These are phyloP conservation scores for Pezicula rhizophila DNA, from an alignment of 2,329 filamentous ascomycete genomes.

Conservation along the genomic window DNA sequence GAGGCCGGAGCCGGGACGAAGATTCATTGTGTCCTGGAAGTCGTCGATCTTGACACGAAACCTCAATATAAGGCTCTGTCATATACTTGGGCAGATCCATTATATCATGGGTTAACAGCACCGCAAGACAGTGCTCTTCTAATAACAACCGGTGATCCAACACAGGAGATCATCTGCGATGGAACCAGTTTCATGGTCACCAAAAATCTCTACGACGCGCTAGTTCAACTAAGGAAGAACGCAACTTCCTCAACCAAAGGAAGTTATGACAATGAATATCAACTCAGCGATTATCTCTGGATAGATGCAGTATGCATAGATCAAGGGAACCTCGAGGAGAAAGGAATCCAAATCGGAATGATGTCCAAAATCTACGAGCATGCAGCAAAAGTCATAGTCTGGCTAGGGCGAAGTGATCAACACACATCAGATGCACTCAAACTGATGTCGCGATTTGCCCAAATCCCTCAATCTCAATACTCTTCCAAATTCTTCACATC, in stretches of 20 bases:
- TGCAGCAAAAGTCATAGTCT: slow-evolving; percentile 7
- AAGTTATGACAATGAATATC: neutral
- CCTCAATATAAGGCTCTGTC: slow-evolving; percentile 10
- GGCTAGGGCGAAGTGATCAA: slow-evolving; percentile 3
- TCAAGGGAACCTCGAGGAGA: slow-evolving; percentile 6
- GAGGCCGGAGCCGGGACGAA: too few relatives aligned
- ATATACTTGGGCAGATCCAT: slow-evolving; percentile 12
- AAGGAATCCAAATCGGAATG: slow-evolving; percentile 4
- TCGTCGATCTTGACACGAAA: slow-evolving; percentile 2
- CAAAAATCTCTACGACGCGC: neutral
- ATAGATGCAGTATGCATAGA: slow-evolving; percentile 14
- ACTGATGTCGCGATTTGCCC: neutral
- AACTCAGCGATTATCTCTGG: slow-evolving; percentile 3
- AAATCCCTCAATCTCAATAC: neutral
- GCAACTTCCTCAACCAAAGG: neutral
- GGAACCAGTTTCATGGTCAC: neutral
- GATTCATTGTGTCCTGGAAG: slow-evolving; percentile 4
- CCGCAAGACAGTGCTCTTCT: neutral
- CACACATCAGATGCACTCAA: neutral
- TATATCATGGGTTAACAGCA: neutral
- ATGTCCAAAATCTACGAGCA: slow-evolving; percentile 10
- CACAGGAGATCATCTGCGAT: neutral
- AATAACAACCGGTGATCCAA: neutral
- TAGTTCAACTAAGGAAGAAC: neutral
- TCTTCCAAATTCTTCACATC: neutral